Percentiles rank a stretch among this genome's conserved stretches.
Evolutionary conservation across 2,329 filamentous ascomycete genomes (phyloP).

Genomic region (Talaromyces sp.): DNA sequence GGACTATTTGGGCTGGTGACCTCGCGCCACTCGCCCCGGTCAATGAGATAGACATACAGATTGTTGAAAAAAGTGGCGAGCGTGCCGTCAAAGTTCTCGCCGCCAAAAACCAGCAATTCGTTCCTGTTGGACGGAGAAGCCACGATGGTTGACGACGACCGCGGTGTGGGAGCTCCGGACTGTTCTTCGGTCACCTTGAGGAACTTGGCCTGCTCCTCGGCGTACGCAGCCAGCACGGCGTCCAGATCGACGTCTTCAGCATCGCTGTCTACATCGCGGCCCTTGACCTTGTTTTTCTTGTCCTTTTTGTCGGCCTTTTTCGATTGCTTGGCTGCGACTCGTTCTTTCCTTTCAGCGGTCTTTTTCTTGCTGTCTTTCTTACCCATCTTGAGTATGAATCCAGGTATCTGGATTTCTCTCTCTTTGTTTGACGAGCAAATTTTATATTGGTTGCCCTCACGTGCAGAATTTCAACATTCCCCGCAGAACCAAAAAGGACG

Average conservation of each 20-base stretch:
- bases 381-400: constrained; percentile 35
- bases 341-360: constrained; percentile 52
- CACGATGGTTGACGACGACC: constrained; percentile 75
- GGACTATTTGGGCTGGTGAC: constrained; percentile 90
- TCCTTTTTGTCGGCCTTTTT: constrained; percentile 72
- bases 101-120: constrained; percentile 86
- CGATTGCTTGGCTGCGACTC: constrained; percentile 67
- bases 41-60: constrained; percentile 66
- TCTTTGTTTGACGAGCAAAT: not conserved
- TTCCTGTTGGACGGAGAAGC: constrained; percentile 81
- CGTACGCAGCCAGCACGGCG: constrained; percentile 86
- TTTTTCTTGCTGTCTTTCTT: constrained; percentile 51
- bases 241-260: constrained; percentile 91
- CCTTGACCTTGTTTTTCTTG: constrained; percentile 72
- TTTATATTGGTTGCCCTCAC: not conserved
- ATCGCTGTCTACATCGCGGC: constrained; percentile 70
- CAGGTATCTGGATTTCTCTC: not conserved
- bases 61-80: constrained; percentile 69
- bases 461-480: not conserved
- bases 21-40: constrained; percentile 82
- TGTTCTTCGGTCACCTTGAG: constrained; percentile 84
- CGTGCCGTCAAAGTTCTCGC: constrained; percentile 92
- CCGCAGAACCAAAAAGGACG: not conserved
- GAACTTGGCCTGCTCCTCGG: constrained; percentile 87
- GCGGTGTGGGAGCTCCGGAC: constrained; percentile 66